Conservation (phyloP, 768 basidiomycete genomes). For the Kwoniella europaea region DNA sequence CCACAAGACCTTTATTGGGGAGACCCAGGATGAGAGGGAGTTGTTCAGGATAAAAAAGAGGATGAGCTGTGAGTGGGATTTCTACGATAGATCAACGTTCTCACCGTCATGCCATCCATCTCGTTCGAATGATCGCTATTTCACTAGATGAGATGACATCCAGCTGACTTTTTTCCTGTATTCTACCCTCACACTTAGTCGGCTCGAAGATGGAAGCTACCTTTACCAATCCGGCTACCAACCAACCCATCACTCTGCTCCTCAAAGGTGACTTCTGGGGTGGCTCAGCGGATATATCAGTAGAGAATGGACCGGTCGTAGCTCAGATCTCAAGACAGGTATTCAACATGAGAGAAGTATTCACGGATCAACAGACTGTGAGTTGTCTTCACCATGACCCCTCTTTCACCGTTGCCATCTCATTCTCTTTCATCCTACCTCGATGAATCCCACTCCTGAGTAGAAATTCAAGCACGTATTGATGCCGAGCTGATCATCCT, state of each 20-base stretch:
- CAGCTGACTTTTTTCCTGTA: too few relatives aligned
- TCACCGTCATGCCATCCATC: too few relatives aligned
- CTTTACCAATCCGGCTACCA: constrained; percentile 51
- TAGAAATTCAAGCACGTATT: neutral
- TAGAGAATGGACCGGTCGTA: constrained; percentile 42
- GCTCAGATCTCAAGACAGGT: constrained; percentile 54
- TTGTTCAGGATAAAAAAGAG: constrained; percentile 45
- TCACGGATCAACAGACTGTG: constrained; percentile 53
- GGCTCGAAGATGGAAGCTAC: constrained; percentile 54
- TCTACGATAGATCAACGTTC: too few relatives aligned
- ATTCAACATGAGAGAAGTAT: constrained; percentile 50
- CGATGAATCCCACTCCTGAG: neutral
- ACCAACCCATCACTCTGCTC: constrained; percentile 36
- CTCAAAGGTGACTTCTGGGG: constrained; percentile 55
- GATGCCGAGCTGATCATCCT: neutral
- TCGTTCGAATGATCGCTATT: too few relatives aligned
- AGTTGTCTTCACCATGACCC: constrained; percentile 13
- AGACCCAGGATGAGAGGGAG: constrained; percentile 38
- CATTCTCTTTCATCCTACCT: neutral
- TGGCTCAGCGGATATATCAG: constrained; percentile 49
- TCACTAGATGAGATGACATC: too few relatives aligned
- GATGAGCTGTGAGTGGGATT: constrained; percentile 32
- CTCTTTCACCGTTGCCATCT: neutral
- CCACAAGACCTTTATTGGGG: constrained; percentile 44
- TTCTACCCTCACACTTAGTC: constrained; percentile 23